Base-by-base conservation (phyloP, 116 monocot genomes). In the Iris pallida region DNA sequence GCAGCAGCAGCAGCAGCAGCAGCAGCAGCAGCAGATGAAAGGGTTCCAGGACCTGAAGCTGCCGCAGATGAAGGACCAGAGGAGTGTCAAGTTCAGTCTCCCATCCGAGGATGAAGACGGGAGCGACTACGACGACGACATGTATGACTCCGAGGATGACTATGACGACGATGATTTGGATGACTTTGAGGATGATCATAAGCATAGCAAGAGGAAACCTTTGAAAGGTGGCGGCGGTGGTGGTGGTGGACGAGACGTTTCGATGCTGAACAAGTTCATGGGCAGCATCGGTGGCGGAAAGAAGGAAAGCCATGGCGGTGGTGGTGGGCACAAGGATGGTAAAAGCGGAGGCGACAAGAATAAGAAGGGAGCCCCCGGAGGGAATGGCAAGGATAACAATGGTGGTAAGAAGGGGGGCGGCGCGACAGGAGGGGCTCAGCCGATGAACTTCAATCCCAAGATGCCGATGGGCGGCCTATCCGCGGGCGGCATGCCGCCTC, bases 1-100 rank as follows among this genome's bases (percentile, higher is more conserved):
- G 49, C 80, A 14, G 8, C 65, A 51, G 42, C 45, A n/a, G 8
- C 55, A 55, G 7, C 63, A 47, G 55, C 61, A 42, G 45, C 80
- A 53, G 59, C 72, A 72, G 57, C 64, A 66, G 53, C 77, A 68
- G 71, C 84, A 82, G 66, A 70, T 82, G 64, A 91, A 91, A 72
- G 91, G 78, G n/a, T 78, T 85, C 64, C 74, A 78, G 20, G 84
- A 76, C 66, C 52, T 83, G 55, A 79, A 83, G 65, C 73, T 86
- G 6, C 78, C 80, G 30, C 30, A 30, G 30, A 30, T 30, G 30
- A 30, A 30, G 30, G 30, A 3, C 30, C 30, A 30, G 30, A 91
- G 85, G 55, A 55, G 78, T 7, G 88, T 85, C 10, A 82, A 82
- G 80, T 87, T 85, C 46, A 59, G 51, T 49, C 42, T 74, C 19